phyloP scores from a whole-genome alignment of 768 basidiomycete genomes.

The Boletus patriciae region DNA sequence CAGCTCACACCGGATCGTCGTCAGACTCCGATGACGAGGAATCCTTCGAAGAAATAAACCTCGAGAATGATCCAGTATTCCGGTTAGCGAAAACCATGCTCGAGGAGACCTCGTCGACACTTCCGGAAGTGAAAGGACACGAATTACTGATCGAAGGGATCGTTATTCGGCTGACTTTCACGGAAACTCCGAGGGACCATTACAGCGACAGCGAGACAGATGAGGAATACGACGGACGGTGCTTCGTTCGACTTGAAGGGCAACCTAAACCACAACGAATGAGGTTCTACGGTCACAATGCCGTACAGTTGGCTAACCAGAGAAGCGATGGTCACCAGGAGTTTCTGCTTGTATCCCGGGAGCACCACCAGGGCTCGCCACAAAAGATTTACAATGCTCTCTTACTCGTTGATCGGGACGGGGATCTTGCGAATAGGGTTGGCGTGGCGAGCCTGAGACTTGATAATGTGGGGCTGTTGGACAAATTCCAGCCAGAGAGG shows the following conservation, averaged over 20 bases:
- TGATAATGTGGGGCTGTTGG: not conserved
- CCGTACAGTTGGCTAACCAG: not conserved
- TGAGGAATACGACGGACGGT: not conserved
- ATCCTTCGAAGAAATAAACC: not conserved
- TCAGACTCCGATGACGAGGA: not conserved
- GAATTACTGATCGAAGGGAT: slow-evolving; percentile 12
- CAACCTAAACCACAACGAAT: not conserved
- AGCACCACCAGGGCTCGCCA: not conserved
- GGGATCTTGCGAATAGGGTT: not conserved
- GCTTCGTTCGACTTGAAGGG: slow-evolving; percentile 1
- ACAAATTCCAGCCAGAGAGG: not conserved
- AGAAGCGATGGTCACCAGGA: not conserved
- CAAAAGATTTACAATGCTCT: not conserved
- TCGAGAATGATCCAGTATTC: not conserved
- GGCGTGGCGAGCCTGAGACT: slow-evolving; percentile 2
- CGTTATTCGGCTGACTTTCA: not conserved
- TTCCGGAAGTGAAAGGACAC: not conserved
- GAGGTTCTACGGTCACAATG: not conserved
- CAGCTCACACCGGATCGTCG: not conserved
- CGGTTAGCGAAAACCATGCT: not conserved
- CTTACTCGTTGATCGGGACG: slow-evolving; percentile 4
- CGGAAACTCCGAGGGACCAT: not conserved
- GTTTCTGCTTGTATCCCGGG: slow-evolving; percentile 2
- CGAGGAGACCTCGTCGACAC: not conserved
- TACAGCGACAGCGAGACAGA: not conserved